Evolutionary conservation across 164 flowering plant genomes (phyloP).

Genomic region (Cinnamomum micranthum): DNA sequence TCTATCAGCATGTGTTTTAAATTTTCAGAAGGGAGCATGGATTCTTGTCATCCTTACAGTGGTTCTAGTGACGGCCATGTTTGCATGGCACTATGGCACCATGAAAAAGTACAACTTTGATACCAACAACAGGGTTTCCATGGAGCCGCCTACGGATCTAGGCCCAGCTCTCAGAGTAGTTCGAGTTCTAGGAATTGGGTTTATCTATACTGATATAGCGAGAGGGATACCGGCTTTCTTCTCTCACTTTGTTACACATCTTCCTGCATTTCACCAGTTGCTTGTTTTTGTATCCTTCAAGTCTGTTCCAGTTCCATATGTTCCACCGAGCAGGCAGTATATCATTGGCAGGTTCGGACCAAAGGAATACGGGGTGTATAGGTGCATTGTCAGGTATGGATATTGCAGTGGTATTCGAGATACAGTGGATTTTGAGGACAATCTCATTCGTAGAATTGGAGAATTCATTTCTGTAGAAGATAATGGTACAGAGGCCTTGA

Average conservation of each 20-base stretch:
- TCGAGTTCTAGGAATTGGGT: conserved; percentile 72
- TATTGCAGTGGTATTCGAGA: conserved; percentile 44
- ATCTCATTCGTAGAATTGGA: conserved; percentile 44
- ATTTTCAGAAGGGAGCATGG: conserved; percentile 53
- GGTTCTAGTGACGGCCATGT: conserved; percentile 35
- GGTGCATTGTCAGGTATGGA: conserved; percentile 71
- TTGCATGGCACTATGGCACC: conserved; percentile 66
- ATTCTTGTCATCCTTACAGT: conserved; percentile 30
- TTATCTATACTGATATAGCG: conserved; percentile 58
- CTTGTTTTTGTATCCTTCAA: conserved; percentile 64
- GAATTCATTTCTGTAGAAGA: conserved; percentile 62
- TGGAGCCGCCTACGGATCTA: conserved; percentile 51
- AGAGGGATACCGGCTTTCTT: conserved; percentile 71
- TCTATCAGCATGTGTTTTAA: conserved; percentile 42
- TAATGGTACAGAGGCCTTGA: conserved; percentile 34
- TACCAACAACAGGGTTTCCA: conserved; percentile 53
- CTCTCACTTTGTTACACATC: conserved; percentile 66
- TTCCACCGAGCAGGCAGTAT: conserved; percentile 36
- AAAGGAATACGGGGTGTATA: conserved; percentile 40
- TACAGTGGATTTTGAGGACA: conserved; percentile 56
- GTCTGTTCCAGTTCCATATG: conserved; percentile 42
- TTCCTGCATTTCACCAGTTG: conserved; percentile 74
- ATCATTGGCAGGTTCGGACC: conserved; percentile 59
- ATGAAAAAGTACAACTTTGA: conserved; percentile 56
- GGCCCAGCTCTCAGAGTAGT: conserved; percentile 56